phyloP scores from a whole-genome alignment of 805 yeast species.

The Saccharomyces eubayanus region DNA sequence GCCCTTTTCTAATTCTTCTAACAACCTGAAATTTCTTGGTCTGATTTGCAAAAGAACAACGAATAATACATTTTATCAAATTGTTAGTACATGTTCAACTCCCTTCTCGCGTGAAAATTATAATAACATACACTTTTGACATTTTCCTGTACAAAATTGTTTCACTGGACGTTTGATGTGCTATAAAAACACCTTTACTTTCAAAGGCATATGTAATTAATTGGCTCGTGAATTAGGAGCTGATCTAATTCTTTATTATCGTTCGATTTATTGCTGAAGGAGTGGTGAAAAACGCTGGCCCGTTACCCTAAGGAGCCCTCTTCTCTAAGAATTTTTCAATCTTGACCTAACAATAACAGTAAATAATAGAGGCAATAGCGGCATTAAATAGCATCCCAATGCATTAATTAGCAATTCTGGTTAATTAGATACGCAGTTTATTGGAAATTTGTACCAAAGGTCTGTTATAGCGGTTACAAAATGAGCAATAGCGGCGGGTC shows the following conservation, averaged over 20 bases:
- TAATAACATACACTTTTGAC: constrained; percentile 41
- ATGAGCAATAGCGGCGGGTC: constrained; percentile 28
- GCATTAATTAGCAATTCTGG: not conserved
- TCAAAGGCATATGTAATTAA: not conserved
- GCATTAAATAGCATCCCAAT: not conserved
- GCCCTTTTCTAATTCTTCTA: constrained; percentile 96
- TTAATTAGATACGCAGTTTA: not conserved
- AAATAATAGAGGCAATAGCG: not conserved
- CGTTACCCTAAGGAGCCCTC: not conserved
- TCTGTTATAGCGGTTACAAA: not conserved
- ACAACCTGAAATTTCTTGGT: constrained; percentile 88
- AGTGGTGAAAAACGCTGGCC: not conserved
- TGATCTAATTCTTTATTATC: not conserved
- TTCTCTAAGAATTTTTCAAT: not conserved
- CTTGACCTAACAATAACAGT: not conserved
- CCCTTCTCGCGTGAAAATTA: not conserved
- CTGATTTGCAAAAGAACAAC: constrained; percentile 7
- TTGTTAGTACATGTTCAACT: not conserved
- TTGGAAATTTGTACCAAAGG: not conserved
- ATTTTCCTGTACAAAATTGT: constrained; percentile 11
- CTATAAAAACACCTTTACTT: not conserved
- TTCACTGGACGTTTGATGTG: not conserved
- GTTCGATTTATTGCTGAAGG: not conserved
- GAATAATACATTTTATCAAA: not conserved
- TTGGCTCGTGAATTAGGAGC: not conserved